Conservation (phyloP, 2,329 filamentous ascomycete species). For the Setomelanomma holmii region DNA sequence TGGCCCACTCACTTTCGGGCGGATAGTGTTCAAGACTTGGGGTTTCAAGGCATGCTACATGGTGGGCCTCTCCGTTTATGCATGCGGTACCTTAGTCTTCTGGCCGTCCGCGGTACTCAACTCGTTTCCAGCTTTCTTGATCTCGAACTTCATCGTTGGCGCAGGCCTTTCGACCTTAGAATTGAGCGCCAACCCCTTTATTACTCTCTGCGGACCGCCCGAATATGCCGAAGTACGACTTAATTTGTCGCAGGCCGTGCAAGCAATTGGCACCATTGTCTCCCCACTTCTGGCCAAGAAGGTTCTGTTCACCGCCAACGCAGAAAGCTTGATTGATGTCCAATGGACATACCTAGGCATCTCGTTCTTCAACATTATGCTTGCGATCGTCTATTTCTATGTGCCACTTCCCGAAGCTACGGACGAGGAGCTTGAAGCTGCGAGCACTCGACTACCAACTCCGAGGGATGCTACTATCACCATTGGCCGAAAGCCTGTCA, state of each 20-base stretch:
- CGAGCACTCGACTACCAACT: conserved; percentile 54
- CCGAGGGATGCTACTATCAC: conserved; percentile 51
- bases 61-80: conserved; percentile 66
- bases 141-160: conserved; percentile 70
- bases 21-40: conserved; percentile 62
- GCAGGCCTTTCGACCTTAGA: conserved; percentile 67
- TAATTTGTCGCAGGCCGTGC: conserved; percentile 67
- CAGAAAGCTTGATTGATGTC: conserved; percentile 63
- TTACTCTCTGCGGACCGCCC: conserved; percentile 66
- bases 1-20: conserved; percentile 72
- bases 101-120: conserved; percentile 70
- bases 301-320: conserved; percentile 62
- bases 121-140: conserved; percentile 65
- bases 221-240: conserved; percentile 67
- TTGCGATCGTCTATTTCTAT: conserved; percentile 68
- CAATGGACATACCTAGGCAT: conserved; percentile 72
- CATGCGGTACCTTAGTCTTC: conserved; percentile 67
- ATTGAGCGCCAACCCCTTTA: conserved; percentile 68
- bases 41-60: conserved; percentile 70
- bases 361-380: conserved; percentile 64
- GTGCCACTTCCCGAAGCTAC: conserved; percentile 68
- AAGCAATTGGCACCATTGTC: conserved; percentile 66
- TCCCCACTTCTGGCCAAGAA: conserved; percentile 66
- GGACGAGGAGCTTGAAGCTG: conserved; percentile 64
- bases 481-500: conserved; percentile 50